Percentiles rank a stretch among this genome's conserved stretches.
Evolutionary conservation across 208 protist species (phyloP).

Genomic region (Crithidia bombi): DNA sequence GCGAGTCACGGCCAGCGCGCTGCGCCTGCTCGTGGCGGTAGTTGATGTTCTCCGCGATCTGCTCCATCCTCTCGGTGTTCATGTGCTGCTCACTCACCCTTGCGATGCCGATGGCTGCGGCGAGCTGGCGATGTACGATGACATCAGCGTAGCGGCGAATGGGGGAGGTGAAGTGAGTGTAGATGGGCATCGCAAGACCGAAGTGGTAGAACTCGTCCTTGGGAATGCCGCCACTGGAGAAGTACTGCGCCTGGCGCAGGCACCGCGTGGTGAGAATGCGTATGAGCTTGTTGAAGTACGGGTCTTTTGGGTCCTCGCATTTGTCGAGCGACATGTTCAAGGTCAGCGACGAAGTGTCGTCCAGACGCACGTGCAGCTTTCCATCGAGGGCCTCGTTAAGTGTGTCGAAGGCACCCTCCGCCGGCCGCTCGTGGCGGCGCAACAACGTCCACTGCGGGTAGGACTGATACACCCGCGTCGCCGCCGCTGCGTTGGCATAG

Average conservation of each 20-base stretch:
- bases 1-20: slow-evolving; percentile 88
- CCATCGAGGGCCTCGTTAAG: slow-evolving; percentile 81
- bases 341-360: slow-evolving; percentile 82
- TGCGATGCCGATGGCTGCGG: slow-evolving; percentile 75
- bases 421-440: slow-evolving; percentile 90
- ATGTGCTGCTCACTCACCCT: slow-evolving; percentile 48
- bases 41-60: slow-evolving; percentile 88
- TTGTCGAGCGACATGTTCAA: slow-evolving; percentile 88
- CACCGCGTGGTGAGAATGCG: slow-evolving; percentile 92
- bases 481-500: slow-evolving; percentile 94
- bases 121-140: slow-evolving; percentile 93
- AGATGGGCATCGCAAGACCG: slow-evolving; percentile 94
- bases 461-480: slow-evolving; percentile 69
- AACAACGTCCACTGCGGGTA: slow-evolving; percentile 91
- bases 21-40: slow-evolving; percentile 93
- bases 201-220: slow-evolving; percentile 93
- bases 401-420: slow-evolving; percentile 80
- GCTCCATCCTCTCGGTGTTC: slow-evolving; percentile 75
- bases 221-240: slow-evolving; percentile 82
- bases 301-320: slow-evolving; percentile 75
- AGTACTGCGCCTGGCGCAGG: slow-evolving; percentile 94
- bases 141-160: slow-evolving; percentile 96
- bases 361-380: slow-evolving; percentile 65
- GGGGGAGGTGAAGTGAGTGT: slow-evolving; percentile 96
- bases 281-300: slow-evolving; percentile 93